These are phyloP conservation scores for Stagonosporopsis chrysanthemi DNA, from an alignment of 2,329 filamentous ascomycete genomes.

Conservation along the genomic window DNA sequence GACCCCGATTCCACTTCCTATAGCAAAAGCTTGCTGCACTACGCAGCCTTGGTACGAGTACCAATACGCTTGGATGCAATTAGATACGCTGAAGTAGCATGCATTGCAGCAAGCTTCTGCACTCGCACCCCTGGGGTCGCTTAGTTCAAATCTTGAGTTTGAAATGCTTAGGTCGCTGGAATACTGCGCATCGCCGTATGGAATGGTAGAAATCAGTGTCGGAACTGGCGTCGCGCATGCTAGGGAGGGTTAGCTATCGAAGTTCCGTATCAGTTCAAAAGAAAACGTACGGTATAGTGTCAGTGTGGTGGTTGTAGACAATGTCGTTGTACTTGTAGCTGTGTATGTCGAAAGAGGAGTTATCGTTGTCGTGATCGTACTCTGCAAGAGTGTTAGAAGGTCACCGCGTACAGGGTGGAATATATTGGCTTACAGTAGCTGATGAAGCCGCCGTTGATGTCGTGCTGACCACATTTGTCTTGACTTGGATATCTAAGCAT, in stretches of 20 bases:
- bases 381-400: neutral
- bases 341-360: constrained; percentile 1
- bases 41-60: constrained; percentile 7
- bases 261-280: neutral
- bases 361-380: neutral
- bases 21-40: neutral
- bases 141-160: neutral
- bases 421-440: neutral
- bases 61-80: constrained; percentile 4
- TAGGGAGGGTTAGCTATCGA: neutral
- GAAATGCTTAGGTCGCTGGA: neutral
- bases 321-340: neutral
- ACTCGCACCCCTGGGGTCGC: neutral
- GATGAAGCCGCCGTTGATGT: neutral
- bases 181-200: neutral
- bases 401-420: too few species aligned
- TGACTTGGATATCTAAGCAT: neutral
- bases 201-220: neutral
- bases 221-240: constrained; percentile 2
- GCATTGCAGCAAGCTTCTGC: constrained; percentile 8
- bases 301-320: neutral
- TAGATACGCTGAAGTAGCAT: constrained; percentile 1
- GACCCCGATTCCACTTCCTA: neutral
- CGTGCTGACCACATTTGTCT: neutral
- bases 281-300: neutral